Base-by-base conservation (phyloP, 202 grass and related monocot genomes). In the Bolboschoenoplectus hybrid region DNA sequence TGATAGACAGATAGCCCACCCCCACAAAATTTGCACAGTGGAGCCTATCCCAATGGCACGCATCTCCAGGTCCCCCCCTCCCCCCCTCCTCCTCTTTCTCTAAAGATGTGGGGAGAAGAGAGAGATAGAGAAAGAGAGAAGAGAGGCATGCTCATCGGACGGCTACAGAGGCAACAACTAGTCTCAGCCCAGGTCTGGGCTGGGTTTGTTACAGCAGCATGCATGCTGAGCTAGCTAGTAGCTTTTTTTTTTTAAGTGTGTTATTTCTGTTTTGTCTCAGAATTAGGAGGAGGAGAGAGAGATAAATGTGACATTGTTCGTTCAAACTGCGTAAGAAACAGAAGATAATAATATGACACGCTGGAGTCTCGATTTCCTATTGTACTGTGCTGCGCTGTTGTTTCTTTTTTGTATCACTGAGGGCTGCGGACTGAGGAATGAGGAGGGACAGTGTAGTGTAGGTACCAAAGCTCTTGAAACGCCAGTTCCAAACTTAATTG, bases 1-100 rank as follows among this genome's bases (percentile, higher is more conserved):
- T 63, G 61, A 82, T 63, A 82, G 57, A 82, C n/a, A 70, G 63
- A 49, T 36, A 83, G 63, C 58, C 34, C 60, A 66, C 12, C 62
- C 74, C 74, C 74, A 79, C 74, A 79, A 79, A 58, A 79, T 79
- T 79, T 79, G 51, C 52, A 77, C 73, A 79, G 35, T 79, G 74
- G 74, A 79, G 7, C 13, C 50, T 56, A 84, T 84, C 40, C 41
- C 60, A 84, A 84, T 67, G 79, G 81, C 81, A 67, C 64, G 81
- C 32, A 84, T 84, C 81, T 68, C 81, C 63, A 50, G 65, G 81
- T 84, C 62, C 81, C 63, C 81, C 81, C 32, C 32, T 3, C 39
- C 8, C 70, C 20, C 0, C 19, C 19, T 51, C 7, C 26, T 53
- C 5, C 6, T 39, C 34, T 78, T 50, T 57, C 52, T 79, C 52